These are phyloP conservation scores for Russula foetens DNA, from an alignment of 768 basidiomycete species.

Conservation along the genomic window DNA sequence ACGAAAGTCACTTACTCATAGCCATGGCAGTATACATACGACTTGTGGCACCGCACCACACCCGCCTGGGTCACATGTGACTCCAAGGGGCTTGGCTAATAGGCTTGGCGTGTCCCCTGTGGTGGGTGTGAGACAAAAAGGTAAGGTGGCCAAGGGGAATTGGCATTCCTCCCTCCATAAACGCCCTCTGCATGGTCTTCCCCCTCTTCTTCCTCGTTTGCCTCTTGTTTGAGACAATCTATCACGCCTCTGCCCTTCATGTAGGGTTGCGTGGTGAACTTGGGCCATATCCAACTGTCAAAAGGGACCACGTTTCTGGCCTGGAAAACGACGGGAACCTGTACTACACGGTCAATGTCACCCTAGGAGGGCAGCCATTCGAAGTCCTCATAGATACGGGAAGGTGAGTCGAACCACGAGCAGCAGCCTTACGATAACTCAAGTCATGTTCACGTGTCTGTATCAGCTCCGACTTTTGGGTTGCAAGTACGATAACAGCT, in stretches of 20 bases:
- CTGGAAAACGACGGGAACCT: conserved; percentile 20
- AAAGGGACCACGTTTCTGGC: background rate
- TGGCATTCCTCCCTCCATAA: no score
- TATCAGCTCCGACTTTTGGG: conserved; percentile 28
- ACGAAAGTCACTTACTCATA: no score
- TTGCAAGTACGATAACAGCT: conserved; percentile 23
- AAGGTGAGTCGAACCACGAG: conserved; percentile 11
- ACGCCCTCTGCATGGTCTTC: background rate
- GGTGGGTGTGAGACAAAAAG: no score
- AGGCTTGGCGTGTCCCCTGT: no score
- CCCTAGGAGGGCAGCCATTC: conserved; percentile 23
- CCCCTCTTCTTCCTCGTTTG: background rate
- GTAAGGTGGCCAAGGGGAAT: no score
- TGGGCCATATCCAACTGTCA: background rate
- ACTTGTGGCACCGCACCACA: no score
- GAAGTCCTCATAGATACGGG: conserved; percentile 29
- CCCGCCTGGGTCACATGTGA: no score
- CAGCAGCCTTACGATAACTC: background rate
- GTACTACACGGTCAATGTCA: conserved; percentile 25
- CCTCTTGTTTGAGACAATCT: background rate
- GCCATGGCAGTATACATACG: no score
- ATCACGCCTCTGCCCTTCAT: background rate
- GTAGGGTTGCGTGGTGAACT: background rate
- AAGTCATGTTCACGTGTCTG: background rate
- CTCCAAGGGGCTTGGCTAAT: no score